Conservation (phyloP, 2,329 filamentous ascomycete species). For the Aspergillus oerlinghausenensis region DNA sequence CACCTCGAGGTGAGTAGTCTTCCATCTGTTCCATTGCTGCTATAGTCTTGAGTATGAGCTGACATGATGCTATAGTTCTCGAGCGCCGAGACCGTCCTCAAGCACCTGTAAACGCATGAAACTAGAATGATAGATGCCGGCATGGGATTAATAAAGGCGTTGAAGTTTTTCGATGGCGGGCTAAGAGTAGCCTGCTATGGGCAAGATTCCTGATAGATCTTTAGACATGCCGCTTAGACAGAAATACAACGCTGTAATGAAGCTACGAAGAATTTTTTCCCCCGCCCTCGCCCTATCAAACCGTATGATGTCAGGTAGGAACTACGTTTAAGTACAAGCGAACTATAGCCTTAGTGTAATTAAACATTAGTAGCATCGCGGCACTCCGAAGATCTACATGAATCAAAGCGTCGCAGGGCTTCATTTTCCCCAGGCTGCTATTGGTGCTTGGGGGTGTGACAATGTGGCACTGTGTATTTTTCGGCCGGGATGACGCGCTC, state of each 20-base stretch:
- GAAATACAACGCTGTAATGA: conserved; percentile 22
- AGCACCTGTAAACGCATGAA: conserved; percentile 30
- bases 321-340: neutral
- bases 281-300: neutral
- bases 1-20: conserved; percentile 34
- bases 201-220: conserved; percentile 11
- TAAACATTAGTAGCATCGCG: conserved; percentile 5
- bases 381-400: conserved; percentile 13
- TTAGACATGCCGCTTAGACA: conserved; percentile 18
- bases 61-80: conserved; percentile 29
- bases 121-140: conserved; percentile 9
- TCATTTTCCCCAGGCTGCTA: conserved; percentile 1
- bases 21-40: neutral
- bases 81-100: conserved; percentile 35
- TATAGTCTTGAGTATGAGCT: conserved; percentile 13
- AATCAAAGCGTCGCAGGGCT: conserved; percentile 6
- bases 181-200: conserved; percentile 13
- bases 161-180: conserved; percentile 10
- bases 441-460: conserved; percentile 11
- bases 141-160: conserved; percentile 13
- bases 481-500: conserved; percentile 22
- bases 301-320: neutral
- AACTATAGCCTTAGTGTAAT: neutral
- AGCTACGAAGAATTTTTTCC: conserved; percentile 15
- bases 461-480: conserved; percentile 6